phyloP scores from a whole-genome alignment of 179 eudicot genomes.

The Dionaea muscipula region DNA sequence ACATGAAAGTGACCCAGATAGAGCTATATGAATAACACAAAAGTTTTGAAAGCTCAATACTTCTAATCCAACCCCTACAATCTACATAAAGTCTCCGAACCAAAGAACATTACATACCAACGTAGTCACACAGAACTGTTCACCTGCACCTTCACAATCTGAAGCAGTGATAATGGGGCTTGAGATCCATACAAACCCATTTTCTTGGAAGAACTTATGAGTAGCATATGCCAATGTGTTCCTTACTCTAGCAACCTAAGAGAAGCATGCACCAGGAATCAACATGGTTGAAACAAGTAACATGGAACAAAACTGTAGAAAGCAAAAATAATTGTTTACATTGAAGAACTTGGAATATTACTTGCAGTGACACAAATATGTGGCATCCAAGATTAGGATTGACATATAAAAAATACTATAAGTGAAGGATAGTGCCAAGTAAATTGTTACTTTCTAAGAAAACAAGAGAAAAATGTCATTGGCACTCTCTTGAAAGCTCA shows the following conservation, averaged over 20 bases:
- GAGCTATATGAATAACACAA: background rate
- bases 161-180: constrained; percentile 94
- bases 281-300: constrained; percentile 9
- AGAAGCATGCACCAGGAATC: constrained; percentile 21
- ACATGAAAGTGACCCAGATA: background rate
- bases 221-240: constrained; percentile 91
- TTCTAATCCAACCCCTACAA: background rate
- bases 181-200: constrained; percentile 97
- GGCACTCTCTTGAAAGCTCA: too few species aligned
- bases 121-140: constrained; percentile 95
- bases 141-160: constrained; percentile 99
- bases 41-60: background rate
- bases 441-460: too few species aligned
- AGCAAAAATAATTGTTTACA: background rate
- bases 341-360: background rate
- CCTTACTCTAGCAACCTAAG: constrained; percentile 92
- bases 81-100: background rate
- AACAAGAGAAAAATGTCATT: too few species aligned
- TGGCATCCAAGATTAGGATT: background rate
- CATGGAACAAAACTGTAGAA: too few species aligned
- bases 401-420: background rate
- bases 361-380: background rate
- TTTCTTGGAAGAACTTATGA: constrained; percentile 89
- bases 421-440: too few species aligned
- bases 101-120: constrained; percentile 40